Percentiles rank a stretch among this genome's conserved stretches.
Conservation (phyloP, 768 basidiomycete genomes). For the Dacryopinax primogenitus region DNA sequence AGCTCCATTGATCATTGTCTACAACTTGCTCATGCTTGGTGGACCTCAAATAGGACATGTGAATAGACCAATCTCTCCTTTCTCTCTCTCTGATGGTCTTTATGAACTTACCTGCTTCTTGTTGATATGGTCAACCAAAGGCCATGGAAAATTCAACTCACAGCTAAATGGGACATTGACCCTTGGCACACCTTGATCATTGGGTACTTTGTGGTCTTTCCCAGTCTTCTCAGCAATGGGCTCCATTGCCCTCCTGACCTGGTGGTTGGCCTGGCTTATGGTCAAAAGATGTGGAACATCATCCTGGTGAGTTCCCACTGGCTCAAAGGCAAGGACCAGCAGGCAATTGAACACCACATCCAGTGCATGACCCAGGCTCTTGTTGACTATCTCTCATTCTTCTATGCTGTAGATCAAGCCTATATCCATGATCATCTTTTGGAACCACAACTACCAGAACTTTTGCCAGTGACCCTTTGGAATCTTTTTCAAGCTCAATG, state of each 20-base stretch:
- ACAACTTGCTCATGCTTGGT: neutral
- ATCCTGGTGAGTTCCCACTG: neutral
- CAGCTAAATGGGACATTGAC: neutral
- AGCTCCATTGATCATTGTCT: too few species aligned
- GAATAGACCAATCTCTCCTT: neutral
- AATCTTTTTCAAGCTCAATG: neutral
- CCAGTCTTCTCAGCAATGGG: neutral
- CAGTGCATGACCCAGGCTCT: constrained; percentile 2
- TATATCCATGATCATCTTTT: neutral
- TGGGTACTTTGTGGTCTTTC: neutral
- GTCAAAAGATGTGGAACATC: neutral
- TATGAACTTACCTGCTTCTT: neutral
- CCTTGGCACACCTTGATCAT: neutral
- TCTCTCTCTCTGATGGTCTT: neutral
- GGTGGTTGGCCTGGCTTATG: neutral
- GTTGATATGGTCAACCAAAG: neutral
- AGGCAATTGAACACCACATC: neutral
- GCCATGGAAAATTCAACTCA: neutral
- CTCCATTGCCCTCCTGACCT: neutral
- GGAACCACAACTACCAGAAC: neutral
- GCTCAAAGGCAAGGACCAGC: neutral
- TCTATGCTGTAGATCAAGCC: neutral
- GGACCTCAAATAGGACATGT: neutral
- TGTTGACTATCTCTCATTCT: neutral
- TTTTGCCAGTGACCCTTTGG: neutral